Evolutionary conservation across 805 yeast species (phyloP), one percentile per base, ranked within the genome.

Genomic region (Spathaspora girioi): DNA sequence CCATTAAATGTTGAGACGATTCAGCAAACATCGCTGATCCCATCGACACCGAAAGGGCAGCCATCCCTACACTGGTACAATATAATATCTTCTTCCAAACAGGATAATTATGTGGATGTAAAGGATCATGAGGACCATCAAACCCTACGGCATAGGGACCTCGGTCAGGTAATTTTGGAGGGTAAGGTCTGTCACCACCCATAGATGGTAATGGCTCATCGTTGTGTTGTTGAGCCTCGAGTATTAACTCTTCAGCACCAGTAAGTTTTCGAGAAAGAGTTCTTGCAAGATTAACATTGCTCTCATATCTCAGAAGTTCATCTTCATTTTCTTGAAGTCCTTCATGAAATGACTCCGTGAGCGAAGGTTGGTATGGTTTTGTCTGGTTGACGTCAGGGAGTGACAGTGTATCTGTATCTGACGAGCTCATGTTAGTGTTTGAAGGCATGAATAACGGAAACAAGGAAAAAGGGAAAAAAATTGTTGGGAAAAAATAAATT

Each of bases 11-110:
- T 0, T 67, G 60, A 10, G 81, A 73, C 3, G 85, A 87, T 27
- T 86, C 76, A 1, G 96, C 81, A 61, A 84, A 89, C 63, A 89
- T 77, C n/a, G 96, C 87, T 2, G 96, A 89, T 45, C 96, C 94
- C 79, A 87, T 83, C 1, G 92, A 77, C 38, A 84, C 76, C 1
- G 76, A 50, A 31, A 64, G 55, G 2, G 77, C 77, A 27, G 68
- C 54, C 43, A 68, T 55, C 2, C 68, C 76, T 2, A 67, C 73
- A 18, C 64, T 53, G 3, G 55, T 46, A 41, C 69, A 63, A 23
- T 50, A 59, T 18, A 57, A 9, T 8, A 68, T 29, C 56, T 71
- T 71, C 26, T 50, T 63, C 19, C 40, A 14, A 10, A 58, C 9
- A 18, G 86, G 65, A 93, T 92, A 89, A 63, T 91, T 90, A 62